Conservation (phyloP, 108 stramenopile species). For the Aurantiochytrium sp. region DNA sequence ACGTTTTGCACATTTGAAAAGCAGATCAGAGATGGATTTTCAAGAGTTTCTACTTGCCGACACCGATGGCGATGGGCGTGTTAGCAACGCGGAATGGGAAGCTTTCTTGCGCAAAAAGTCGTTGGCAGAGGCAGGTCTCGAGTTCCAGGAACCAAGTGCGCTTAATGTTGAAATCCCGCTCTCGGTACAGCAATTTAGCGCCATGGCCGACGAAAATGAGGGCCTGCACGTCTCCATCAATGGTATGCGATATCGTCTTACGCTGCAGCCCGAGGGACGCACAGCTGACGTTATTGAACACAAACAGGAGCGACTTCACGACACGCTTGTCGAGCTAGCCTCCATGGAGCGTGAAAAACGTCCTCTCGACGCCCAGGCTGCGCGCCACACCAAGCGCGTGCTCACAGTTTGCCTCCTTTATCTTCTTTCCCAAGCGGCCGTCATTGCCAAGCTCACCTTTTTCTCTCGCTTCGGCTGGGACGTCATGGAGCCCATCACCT, state of each 20-base stretch:
- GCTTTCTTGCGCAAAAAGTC: not conserved
- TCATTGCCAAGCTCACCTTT: not conserved
- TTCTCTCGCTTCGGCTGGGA: slow-evolving; percentile 18
- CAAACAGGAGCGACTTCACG: not conserved
- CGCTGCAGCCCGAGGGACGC: not conserved
- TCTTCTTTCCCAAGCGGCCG: not conserved
- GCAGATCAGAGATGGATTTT: not conserved
- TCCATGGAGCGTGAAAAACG: not conserved
- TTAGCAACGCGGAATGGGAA: not conserved
- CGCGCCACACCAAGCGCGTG: slow-evolving; percentile 12
- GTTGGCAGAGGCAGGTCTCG: not conserved
- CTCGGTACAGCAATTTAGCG: not conserved
- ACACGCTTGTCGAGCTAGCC: not conserved
- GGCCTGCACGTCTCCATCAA: slow-evolving; percentile 8
- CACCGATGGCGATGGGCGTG: not conserved
- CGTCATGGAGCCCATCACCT: slow-evolving; percentile 10
- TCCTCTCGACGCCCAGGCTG: slow-evolving; percentile 6
- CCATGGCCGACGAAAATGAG: not conserved
- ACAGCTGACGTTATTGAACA: not conserved
- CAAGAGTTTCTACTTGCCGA: not conserved
- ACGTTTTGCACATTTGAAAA: not conserved
- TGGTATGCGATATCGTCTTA: not conserved
- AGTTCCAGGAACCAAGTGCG: not conserved
- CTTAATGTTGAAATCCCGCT: not conserved
- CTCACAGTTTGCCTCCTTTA: not conserved